These are phyloP conservation scores for Pseudognaphalium luteoalbum DNA, from an alignment of 129 eudicot genomes.

Conservation along the genomic window DNA sequence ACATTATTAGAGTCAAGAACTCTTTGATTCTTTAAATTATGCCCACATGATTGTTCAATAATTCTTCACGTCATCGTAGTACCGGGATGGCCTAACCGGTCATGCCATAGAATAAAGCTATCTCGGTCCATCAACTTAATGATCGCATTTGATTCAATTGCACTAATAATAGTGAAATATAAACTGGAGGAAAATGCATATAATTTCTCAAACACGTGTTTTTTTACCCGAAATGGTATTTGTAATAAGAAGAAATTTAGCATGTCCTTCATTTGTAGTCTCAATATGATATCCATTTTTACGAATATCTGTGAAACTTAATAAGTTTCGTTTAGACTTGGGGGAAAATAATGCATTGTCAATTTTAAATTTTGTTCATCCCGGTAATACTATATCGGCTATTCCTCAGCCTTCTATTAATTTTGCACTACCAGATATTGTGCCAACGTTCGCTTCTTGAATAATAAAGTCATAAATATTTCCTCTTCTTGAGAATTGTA, in stretches of 20 bases:
- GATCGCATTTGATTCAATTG: neutral
- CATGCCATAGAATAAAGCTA: too few species aligned
- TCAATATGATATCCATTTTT: neutral
- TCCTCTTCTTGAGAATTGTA: too few species aligned
- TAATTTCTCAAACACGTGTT: neutral
- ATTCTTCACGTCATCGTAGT: too few species aligned
- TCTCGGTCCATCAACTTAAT: neutral
- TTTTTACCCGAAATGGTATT: neutral
- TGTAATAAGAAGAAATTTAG: neutral
- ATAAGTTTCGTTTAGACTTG: neutral
- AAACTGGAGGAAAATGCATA: neutral
- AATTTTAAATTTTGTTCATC: neutral
- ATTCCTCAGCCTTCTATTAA: too few species aligned
- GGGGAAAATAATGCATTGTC: constrained; percentile 1
- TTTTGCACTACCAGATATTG: too few species aligned
- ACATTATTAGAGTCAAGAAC: too few species aligned
- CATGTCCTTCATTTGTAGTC: neutral
- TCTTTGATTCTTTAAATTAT: too few species aligned
- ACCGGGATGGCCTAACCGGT: too few species aligned
- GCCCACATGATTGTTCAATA: too few species aligned
- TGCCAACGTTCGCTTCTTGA: too few species aligned
- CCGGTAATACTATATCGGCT: too few species aligned
- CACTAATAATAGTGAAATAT: neutral
- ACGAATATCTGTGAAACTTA: neutral
- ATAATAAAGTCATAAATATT: too few species aligned